Base-by-base conservation (phyloP, 768 basidiomycete genomes). In the Rickenella mellea region DNA sequence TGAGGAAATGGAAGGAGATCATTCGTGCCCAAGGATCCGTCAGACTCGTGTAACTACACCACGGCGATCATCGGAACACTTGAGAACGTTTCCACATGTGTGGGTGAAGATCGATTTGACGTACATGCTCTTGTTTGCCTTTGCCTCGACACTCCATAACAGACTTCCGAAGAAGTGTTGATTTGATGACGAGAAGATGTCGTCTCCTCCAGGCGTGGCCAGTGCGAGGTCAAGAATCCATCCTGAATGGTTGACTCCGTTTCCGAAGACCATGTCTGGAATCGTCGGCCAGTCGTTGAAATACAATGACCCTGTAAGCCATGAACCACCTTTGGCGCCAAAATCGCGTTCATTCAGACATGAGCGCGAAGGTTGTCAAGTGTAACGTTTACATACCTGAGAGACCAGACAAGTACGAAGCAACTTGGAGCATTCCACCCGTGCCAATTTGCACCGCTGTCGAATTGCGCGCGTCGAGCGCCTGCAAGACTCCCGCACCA, bases 1-100 rank as follows among this genome's bases (percentile, higher is more conserved):
- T 83, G 44, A 82, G 61, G 51, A 86, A 86, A 55, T 88, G 85
- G 48, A 81, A 80, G 1, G 79, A 71, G 26, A 87, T 68, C 55
- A 78, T 72, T 1, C 80, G 74, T 0, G 70, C 56, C 70, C 78
- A 84, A 5, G 76, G 61, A 52, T 86, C 83, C 1, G 73, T 73
- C 33, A 83, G 44, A 42, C 79, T 80, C 15, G 77, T 80, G 52
- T 80, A 71, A 29, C 80, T 82, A 47, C 0, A 41, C 28, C 0
- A 22, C 36, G 26, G 1, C 31, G 6, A 37, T 37, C 27, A 43
- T 31, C 3, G 39, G 3, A 24, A 31, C 31, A 31, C 14, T 17
- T 28, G 42, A 31, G n/a, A n/a, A n/a, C n/a, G n/a, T n/a, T n/a
- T n/a, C n/a, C n/a, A n/a, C 11, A 30, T 30, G 29, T 30, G 29